Conservation (phyloP, 352 stramenopile species). For the Hyaloperonospora arabidopsidis region DNA sequence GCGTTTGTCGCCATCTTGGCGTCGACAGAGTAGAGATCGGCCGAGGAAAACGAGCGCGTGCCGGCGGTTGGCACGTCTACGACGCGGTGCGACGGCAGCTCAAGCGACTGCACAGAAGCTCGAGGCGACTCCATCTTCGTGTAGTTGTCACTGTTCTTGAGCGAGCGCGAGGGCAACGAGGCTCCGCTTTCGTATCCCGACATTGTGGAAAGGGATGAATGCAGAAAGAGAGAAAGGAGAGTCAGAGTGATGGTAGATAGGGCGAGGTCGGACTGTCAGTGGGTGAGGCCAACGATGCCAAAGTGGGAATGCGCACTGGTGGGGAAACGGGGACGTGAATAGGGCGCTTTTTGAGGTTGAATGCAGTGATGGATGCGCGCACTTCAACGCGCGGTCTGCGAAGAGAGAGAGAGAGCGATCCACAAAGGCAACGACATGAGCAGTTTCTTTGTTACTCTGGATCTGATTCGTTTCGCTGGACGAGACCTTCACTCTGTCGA, state of each 20-base stretch:
- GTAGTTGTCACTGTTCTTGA: slow-evolving; percentile 21
- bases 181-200: slow-evolving; percentile 29
- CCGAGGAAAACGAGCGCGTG: slow-evolving; percentile 25
- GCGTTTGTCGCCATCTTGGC: slow-evolving; percentile 29
- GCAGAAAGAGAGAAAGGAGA: too few relatives aligned
- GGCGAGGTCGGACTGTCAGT: not conserved
- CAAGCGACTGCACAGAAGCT: slow-evolving; percentile 11
- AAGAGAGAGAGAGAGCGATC: slow-evolving; percentile 20
- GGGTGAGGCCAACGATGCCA: slow-evolving; percentile 18
- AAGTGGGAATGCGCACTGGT: slow-evolving; percentile 21
- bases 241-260: not conserved
- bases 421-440: slow-evolving; percentile 14
- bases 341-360: not conserved
- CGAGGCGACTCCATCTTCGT: slow-evolving; percentile 24
- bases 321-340: too few relatives aligned
- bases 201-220: slow-evolving; percentile 10
- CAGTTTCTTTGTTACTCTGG: slow-evolving; percentile 12
- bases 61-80: slow-evolving; percentile 18
- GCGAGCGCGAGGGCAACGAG: slow-evolving; percentile 27
- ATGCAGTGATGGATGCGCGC: slow-evolving; percentile 21
- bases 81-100: slow-evolving; percentile 17
- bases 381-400: slow-evolving; percentile 19
- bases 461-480: slow-evolving; percentile 27
- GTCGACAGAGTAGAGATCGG: slow-evolving; percentile 21
- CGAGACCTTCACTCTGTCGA: slow-evolving; percentile 17